These are phyloP conservation scores for Pholiota microspora DNA, from an alignment of 768 basidiomycete species.

Conservation along the genomic window DNA sequence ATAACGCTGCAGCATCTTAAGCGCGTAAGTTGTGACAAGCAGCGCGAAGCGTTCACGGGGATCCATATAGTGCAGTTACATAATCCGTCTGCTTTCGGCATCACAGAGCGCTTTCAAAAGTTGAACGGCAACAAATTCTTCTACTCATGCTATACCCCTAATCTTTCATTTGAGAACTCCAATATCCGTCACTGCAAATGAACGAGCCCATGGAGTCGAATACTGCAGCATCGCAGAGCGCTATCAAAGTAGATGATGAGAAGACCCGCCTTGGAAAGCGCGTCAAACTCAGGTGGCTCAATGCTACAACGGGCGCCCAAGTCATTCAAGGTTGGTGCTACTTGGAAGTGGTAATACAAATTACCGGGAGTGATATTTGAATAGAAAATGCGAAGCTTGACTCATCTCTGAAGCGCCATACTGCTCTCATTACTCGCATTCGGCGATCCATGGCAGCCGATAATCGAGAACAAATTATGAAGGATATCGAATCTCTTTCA, in stretches of 20 bases:
- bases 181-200: not conserved
- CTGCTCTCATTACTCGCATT: constrained; percentile 91
- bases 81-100: not conserved
- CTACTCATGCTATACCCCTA: not conserved
- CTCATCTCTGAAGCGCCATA: constrained; percentile 94
- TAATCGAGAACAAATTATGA: constrained; percentile 83
- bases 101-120: not conserved
- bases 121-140: not conserved
- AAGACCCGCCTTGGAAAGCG: constrained; percentile 54
- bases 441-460: constrained; percentile 82
- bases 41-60: too few species aligned
- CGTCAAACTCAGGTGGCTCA: constrained; percentile 55
- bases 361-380: constrained; percentile 4
- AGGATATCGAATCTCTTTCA: constrained; percentile 87
- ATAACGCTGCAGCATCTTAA: not conserved
- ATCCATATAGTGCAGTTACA: not conserved
- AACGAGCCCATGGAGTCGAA: constrained; percentile 28
- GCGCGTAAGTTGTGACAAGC: too few species aligned
- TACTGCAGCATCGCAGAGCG: constrained; percentile 21
- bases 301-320: constrained; percentile 45
- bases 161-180: not conserved
- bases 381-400: constrained; percentile 78
- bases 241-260: constrained; percentile 41
- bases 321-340: constrained; percentile 48
- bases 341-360: constrained; percentile 2